Evolutionary conservation across 2,329 filamentous ascomycete species (phyloP), one percentile per base, ranked within the genome.

Genomic region (Bipolaris oryzae): DNA sequence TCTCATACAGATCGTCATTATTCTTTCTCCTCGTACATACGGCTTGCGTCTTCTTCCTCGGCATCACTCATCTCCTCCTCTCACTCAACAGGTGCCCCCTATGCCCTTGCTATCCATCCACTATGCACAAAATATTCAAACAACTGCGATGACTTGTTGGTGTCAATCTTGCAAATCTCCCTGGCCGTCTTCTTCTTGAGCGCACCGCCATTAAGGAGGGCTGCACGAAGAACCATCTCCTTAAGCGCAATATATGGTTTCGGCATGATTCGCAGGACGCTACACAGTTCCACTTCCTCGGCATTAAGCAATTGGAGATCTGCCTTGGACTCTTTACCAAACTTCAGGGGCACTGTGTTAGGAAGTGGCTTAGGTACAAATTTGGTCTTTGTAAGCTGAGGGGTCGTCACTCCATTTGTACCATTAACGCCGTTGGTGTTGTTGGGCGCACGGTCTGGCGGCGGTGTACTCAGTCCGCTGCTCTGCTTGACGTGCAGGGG

Each of bases 171-270:
- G 72, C 90, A 93, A 23, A 98, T 88, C 71, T 96, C 90, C 72
- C 89, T 90, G 2, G 92, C 92, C 66, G 94, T 89, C 78, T 97
- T 98, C 84, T 95, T 96, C 82, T 96, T 98, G 7, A 99, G 79
- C 11, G 84, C 85, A 1, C 95, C 95, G 56, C 95, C 94, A 56
- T 88, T 88, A 78, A 94, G 95, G 74, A 96, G 85, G 0, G 94
- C 91, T 74, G 98, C 94, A 68, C 91, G 91, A 50, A 98, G 78
- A n/a, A 98, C 82, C 59, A 90, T 88, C 74, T 97, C 92, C 77
- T 99, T 99, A 77, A 98, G 92, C 71, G 92, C 92, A 5, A 97
- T 78, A 75, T 97, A 99, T 1, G 95, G 91, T 79, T 99, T 99
- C 0, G 95, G 95, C 76, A 95, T 90, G 50, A 99, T 79, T 39